Evolutionary conservation across 2,329 filamentous ascomycete species (phyloP), one percentile per base, ranked within the genome.

Genomic region (Penicillium glabrum): DNA sequence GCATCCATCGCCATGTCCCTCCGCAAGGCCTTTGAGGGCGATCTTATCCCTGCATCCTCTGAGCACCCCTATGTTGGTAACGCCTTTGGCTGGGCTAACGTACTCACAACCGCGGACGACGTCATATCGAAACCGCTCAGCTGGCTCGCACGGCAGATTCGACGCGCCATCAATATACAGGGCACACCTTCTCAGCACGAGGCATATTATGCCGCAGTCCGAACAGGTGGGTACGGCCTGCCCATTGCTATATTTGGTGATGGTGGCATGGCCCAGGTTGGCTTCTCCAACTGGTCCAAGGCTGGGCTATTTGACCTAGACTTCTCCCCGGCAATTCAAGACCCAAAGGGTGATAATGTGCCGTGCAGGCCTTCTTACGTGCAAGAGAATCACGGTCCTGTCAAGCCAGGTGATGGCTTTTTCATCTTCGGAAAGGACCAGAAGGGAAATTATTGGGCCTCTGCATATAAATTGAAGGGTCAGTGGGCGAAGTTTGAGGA

Each of bases 1-100:
- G 46, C 53, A 56, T 62, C 53, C 6, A 57, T 61, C 37, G 60
- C 60, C 26, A 61, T 62, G 60, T 62, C 56, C 31, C 58, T 62
- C n/a, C 60, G 58, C 43, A 62, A 59, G 26, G 51, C 58, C 26
- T 61, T 61, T 23, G 60, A 62, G 33, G 58, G 60, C 10, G 58
- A 61, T 23, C 51, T 62, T 11, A 53, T 62, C 19, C 60, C 60
- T 7, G 19, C 35, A 3, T 61, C 58, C 13, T 23, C 47, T 16
- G 48, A 61, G 26, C 51, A 54, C 24, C 60, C 60, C 0, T 61
- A 62, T 39, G 51, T 62, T 23, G 60, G 60, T 11, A 62, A 62
- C 29, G 60, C 60, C 14, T 62, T 59, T 19, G 60, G 60, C 35
- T 62, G 58, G 60, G 55, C 53, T 6, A 62, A 62, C 8, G 55